Base-by-base conservation (phyloP, 768 basidiomycete genomes). In the Leccinum ochraceum region DNA sequence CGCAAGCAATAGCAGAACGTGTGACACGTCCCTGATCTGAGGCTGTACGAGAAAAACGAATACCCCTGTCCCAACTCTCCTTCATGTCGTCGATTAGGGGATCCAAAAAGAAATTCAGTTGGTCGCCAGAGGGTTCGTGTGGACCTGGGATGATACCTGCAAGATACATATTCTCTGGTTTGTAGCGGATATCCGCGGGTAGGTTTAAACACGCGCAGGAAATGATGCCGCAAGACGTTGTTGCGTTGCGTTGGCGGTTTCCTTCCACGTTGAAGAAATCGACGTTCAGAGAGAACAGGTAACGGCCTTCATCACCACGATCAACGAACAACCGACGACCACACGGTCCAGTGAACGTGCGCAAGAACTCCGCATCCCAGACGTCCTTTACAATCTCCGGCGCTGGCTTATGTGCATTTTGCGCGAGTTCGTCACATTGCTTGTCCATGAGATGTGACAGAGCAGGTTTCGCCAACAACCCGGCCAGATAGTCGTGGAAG, bases 251-350 rank as follows among this genome's bases (percentile, higher is more conserved):
- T 26, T 64, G 63, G 17, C 36, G 60, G 6, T 66, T 68, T 3
- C 72, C 67, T 36, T 77, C 61, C 0, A 75, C 66, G 53, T 76
- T 73, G 63, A 79, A 78, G 49, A 72, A 72, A 59, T 78, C 73
- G 3, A 76, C 24, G 9, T 73, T 63, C 4, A 76, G 57, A 1
- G 65, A 63, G 57, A 76, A 73, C 1, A 53, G 34, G 20, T 10
- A 53, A 4, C 14, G 20, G 7, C 52, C 52, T 53, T 53, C 34
- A n/a, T 22, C 20, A 9, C n/a, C 17, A 17, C 17, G 42, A n/a
- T 42, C 42, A 17, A 42, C 17, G 7, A 42, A 42, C 42, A 42
- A 42, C 36, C 16, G 17, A 4, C 42, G 42, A 42, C 42, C 42
- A n/a, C 42, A 42, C 16, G 42, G 44, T 46, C 44, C 44, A 3